Base-by-base conservation (phyloP, 768 basidiomycete genomes). In the Hygrophoropsis aurantiaca region DNA sequence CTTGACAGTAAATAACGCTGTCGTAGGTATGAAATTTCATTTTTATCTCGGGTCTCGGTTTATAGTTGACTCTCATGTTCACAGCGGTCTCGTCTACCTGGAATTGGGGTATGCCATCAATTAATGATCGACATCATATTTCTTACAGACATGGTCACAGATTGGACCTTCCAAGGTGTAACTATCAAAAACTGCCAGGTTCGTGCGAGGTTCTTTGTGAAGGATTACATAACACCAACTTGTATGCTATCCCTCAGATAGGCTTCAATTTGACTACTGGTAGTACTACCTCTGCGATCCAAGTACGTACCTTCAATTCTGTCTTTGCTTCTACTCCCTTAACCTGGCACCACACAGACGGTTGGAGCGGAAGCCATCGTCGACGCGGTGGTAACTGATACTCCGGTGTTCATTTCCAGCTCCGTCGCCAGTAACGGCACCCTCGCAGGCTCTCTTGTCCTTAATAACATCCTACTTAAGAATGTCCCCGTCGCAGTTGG, bases 1-100 rank as follows among this genome's bases (percentile, higher is more conserved):
- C 51, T 55, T 82, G 45, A 80, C 77, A 2, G 60, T 82, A 51
- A 81, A 79, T 54, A 76, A 81, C 51, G 78, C 80, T 20, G 47
- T 58, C 13, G 59, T 27, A 37, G 58, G 58, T 57, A n/a, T 52
- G 51, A 23, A 16, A 21, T 2, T n/a, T 34, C 10, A 13, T 26
- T 5, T 19, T 9, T 37, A 16, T 3, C 21, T 2, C 19, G 7
- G 21, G 16, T 24, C 15, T n/a, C 24, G 18, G 32, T 58, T 16
- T 51, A 16, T 0, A 3, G 36, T 6, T 30, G 27, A 6, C 13
- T 30, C 27, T 26, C 40, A 25, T 16, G 19, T 25, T n/a, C 11
- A 18, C 27, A 60, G 69, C 57, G 38, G 51, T 66, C 20, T 59
- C 52, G 40, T 56, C 53, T 18, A 30, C 52, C 24, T 66, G 65